These are phyloP conservation scores for Pseudogymnoascus sp. DNA, from an alignment of 2,329 filamentous ascomycete species.

Conservation along the genomic window DNA sequence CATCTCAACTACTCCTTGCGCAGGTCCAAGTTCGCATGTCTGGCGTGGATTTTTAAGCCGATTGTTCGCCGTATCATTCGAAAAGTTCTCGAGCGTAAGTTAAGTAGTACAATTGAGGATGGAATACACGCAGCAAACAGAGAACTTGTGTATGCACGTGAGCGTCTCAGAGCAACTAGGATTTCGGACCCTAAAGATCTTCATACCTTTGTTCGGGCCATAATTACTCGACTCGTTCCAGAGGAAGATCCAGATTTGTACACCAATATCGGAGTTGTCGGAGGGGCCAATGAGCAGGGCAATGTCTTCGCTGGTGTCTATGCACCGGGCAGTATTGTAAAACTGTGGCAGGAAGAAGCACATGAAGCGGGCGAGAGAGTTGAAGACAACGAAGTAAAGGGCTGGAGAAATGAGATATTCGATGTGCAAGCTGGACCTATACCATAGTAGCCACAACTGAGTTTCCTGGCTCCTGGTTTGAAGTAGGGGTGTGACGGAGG, in stretches of 20 bases:
- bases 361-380: conserved; percentile 62
- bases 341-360: conserved; percentile 81
- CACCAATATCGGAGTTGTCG: conserved; percentile 61
- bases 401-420: conserved; percentile 84
- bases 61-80: conserved; percentile 74
- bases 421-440: conserved; percentile 32
- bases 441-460: neutral
- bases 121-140: conserved; percentile 69
- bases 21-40: conserved; percentile 66
- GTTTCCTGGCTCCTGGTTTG: neutral
- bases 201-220: conserved; percentile 73
- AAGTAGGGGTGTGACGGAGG: neutral
- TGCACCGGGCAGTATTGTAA: conserved; percentile 81
- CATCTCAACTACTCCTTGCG: conserved; percentile 74
- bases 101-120: conserved; percentile 64
- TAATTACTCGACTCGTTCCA: conserved; percentile 67
- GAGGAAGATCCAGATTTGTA: conserved; percentile 71
- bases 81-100: conserved; percentile 69
- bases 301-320: conserved; percentile 76
- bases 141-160: conserved; percentile 78
- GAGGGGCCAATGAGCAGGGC: conserved; percentile 44
- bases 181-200: conserved; percentile 76
- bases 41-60: conserved; percentile 80
- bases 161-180: conserved; percentile 76
- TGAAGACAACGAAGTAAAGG: conserved; percentile 51